phyloP scores from a whole-genome alignment of 345 rosid genomes.

The thale cress (Arabidopsis thaliana) region TAIR10.1 NC_003075.7:6372501-6373000 shows the following conservation, averaged over 20 bases:
- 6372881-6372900: conserved; percentile 12
- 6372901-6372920: conserved; percentile 31
- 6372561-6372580: not conserved
- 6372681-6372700: conserved; percentile 67
- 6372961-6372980: not conserved
- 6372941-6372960: not conserved
- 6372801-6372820: not conserved
- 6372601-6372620: conserved; percentile 70
- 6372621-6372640: conserved; percentile 74
- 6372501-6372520: conserved; percentile 82
- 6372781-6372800: not conserved
- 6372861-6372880: conserved; percentile 25
- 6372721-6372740: conserved; percentile 86
- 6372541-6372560: not conserved
- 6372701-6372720: conserved; percentile 71
- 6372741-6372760: conserved; percentile 56
- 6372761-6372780: conserved; percentile 18
- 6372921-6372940: conserved; percentile 29
- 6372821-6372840: conserved; percentile 17
- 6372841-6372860: conserved; percentile 26
- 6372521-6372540: conserved; percentile 4
- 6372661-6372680: conserved; percentile 80
- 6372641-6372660: conserved; percentile 82
- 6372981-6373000: not conserved
- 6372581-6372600: conserved; percentile 55